These are phyloP conservation scores for Magnolia changhungtana DNA, from an alignment of 164 flowering plant species.

Conservation along the genomic window DNA sequence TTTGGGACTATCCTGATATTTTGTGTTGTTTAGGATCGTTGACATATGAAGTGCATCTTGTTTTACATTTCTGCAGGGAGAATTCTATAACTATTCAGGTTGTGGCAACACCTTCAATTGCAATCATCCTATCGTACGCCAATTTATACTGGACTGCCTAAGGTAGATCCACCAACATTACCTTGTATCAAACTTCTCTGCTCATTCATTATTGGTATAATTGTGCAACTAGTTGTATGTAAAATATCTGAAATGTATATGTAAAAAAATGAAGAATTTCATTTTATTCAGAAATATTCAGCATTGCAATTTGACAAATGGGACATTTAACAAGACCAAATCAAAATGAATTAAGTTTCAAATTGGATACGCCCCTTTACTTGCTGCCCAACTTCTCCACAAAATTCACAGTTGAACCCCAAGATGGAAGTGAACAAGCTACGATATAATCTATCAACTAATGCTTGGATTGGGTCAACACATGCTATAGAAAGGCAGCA, in stretches of 20 bases:
- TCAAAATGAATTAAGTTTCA: no score
- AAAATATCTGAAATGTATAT: not conserved
- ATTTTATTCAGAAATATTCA: no score
- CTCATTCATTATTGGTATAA: not conserved
- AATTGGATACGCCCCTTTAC: no score
- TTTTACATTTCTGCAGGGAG: conserved; percentile 56
- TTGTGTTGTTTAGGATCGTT: not conserved
- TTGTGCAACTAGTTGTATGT: not conserved
- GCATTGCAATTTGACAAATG: no score
- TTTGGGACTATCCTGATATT: not conserved
- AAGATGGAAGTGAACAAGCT: no score
- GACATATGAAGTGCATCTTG: not conserved
- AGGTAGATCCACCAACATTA: conserved; percentile 40
- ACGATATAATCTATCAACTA: no score
- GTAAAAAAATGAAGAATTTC: not conserved
- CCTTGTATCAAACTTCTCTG: not conserved
- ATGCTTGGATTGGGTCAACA: no score
- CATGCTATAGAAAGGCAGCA: no score
- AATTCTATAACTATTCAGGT: conserved; percentile 92
- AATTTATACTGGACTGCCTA: conserved; percentile 80
- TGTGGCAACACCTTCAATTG: conserved; percentile 97
- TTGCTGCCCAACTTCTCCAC: no score
- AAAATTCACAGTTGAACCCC: no score
- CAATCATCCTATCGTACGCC: conserved; percentile 93
- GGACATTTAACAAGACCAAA: no score